These are phyloP conservation scores for Beta vulgaris DNA, from an alignment of 148 eudicot species.

Conservation along the genomic window DNA sequence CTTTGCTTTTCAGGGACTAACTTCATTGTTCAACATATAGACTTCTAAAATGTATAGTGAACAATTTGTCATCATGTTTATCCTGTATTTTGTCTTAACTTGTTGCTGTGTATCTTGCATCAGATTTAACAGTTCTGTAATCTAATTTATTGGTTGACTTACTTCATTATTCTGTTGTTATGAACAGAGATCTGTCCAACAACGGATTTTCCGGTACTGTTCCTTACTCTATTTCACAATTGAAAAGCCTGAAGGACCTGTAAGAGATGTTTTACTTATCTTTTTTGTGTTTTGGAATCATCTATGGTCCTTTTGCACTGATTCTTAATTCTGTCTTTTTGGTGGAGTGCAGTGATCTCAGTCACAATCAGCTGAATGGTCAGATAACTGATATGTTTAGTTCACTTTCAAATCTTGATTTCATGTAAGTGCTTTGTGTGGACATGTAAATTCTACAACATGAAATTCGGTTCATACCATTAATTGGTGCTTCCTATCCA, in stretches of 20 bases:
- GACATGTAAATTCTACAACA: neutral
- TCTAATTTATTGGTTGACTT: neutral
- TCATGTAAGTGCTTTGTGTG: slow-evolving; percentile 42
- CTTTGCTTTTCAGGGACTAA: neutral
- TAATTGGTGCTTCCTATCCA: neutral
- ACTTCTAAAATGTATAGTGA: neutral
- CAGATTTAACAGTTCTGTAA: neutral
- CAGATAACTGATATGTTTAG: slow-evolving; percentile 56
- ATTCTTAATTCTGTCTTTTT: neutral
- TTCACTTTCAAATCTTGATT: slow-evolving; percentile 47
- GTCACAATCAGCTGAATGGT: slow-evolving; percentile 57
- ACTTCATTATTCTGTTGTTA: neutral
- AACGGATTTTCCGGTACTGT: slow-evolving; percentile 48
- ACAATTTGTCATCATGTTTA: neutral
- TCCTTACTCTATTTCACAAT: slow-evolving; percentile 61
- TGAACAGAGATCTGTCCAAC: slow-evolving; percentile 55
- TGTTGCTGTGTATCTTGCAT: neutral
- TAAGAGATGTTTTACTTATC: slow-evolving; percentile 30
- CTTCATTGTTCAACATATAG: neutral
- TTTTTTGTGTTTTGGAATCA: neutral
- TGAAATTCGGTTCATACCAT: neutral
- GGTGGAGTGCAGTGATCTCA: slow-evolving; percentile 44
- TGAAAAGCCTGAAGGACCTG: slow-evolving; percentile 50
- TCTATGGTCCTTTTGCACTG: neutral
- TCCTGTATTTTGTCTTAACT: neutral